Base-by-base conservation (phyloP, 2,329 filamentous ascomycete species). In the Diaporthe velutina region DNA sequence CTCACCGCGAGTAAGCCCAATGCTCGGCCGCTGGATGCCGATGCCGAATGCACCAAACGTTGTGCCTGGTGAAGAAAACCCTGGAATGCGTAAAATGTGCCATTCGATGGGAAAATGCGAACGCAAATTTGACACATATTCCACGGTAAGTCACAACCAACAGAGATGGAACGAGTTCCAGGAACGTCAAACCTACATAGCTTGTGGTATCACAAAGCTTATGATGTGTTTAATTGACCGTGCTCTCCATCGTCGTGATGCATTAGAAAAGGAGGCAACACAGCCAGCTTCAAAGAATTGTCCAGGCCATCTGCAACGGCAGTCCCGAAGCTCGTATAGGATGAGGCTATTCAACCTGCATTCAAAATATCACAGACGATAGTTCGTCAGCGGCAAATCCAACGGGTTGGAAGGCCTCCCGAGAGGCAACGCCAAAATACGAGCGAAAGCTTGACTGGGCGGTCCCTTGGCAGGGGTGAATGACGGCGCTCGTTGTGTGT, bases 371-470 rank as follows among this genome's bases (percentile, higher is more conserved):
- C 33, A 13, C 45, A 28, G 48, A 33, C 17, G 45, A 13, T 17
- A 54, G 48, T 68, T 28, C n/a, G 45, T 40, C 13, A 25, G 64
- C 64, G 64, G 64, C 48, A 54, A 68, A 40, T 4, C 15, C 45
- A 40, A 52, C 30, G 42, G n/a, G 7, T 13, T 38, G 45, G 45
- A 68, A 68, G 64, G 64, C 64, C 64, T 68, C 64, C 64, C 45
- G n/a, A 25, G 61, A 68, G 33, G 45, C 48, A 68, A 68, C 45
- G 33, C n/a, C 35, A 54, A 40, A 54, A 54, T 68, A 68, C 64
- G 64, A 68, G 64, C 64, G 15, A 54, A 38, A 68, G 64, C 64
- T 68, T 68, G 64, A 52, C 45, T 52, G 45, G 45, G 61, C 45
- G 64, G 64, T 38, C 13, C 45, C 70, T 61, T 54, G 57, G 70